Percentiles rank a stretch among this genome's conserved stretches.
These are phyloP conservation scores for Hypomontagnella submonticulosa DNA, from an alignment of 495 filamentous ascomycete genomes.

Conservation along the genomic window DNA sequence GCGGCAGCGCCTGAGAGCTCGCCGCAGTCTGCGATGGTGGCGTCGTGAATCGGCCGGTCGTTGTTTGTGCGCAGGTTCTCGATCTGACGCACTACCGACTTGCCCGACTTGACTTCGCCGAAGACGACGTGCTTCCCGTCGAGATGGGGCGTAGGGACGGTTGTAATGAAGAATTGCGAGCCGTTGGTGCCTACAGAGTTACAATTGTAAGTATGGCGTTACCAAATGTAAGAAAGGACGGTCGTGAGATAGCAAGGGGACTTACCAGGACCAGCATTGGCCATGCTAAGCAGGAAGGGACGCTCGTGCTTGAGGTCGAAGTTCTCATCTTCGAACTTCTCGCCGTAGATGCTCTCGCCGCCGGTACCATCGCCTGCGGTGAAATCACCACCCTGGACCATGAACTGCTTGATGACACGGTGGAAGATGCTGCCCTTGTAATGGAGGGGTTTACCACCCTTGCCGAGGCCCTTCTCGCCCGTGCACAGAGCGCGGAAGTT, in stretches of 20 bases:
- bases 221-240: not conserved
- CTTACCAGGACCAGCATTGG: conserved; percentile 94
- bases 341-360: conserved; percentile 97
- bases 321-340: conserved; percentile 98
- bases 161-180: conserved; percentile 98
- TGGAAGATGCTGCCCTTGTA: conserved; percentile 95
- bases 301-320: conserved; percentile 93
- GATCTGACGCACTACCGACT: conserved; percentile 88
- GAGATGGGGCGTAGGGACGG: conserved; percentile 90
- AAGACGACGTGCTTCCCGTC: conserved; percentile 99
- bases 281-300: conserved; percentile 96
- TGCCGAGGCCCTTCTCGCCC: conserved; percentile 85
- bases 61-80: conserved; percentile 83
- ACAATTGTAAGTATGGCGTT: conserved; percentile 9
- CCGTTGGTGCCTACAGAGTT: conserved; percentile 79
- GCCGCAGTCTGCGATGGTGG: conserved; percentile 84
- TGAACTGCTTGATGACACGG: conserved; percentile 97
- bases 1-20: conserved; percentile 79
- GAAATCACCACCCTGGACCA: conserved; percentile 99
- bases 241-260: conserved; percentile 11
- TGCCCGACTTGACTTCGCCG: conserved; percentile 92
- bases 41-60: conserved; percentile 83
- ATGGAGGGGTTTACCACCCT: conserved; percentile 84
- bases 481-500: conserved; percentile 98
- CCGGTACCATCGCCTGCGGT: conserved; percentile 94